Evolutionary conservation across 768 basidiomycete genomes (phyloP).

Genomic region (Tricholoma bakamatsutake): DNA sequence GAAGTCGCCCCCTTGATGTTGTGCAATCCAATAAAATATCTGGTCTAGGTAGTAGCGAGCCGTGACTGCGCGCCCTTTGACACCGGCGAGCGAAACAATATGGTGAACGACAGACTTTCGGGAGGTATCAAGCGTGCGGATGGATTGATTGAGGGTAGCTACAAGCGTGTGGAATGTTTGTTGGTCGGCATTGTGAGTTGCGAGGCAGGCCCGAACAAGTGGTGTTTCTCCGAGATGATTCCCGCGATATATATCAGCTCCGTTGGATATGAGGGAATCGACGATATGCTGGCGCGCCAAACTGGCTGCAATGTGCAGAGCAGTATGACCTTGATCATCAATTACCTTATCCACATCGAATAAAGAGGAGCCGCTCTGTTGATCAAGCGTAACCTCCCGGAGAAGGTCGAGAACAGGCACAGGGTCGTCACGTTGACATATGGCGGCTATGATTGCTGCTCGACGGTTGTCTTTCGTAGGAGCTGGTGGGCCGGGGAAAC

Average conservation of each 20-base stretch:
- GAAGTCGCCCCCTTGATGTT: slow-evolving; percentile 71
- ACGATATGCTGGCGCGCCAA: slow-evolving; percentile 67
- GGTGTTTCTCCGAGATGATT: slow-evolving; percentile 95
- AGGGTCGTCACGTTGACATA: slow-evolving; percentile 69
- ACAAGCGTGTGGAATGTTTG: slow-evolving; percentile 71
- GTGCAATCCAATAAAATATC: slow-evolving; percentile 81
- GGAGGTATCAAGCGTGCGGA: slow-evolving; percentile 85
- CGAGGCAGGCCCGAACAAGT: slow-evolving; percentile 85
- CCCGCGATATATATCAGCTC: slow-evolving; percentile 87
- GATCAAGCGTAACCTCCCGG: slow-evolving; percentile 51
- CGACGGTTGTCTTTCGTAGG: slow-evolving; percentile 52
- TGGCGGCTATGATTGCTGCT: slow-evolving; percentile 55
- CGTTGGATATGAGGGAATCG: slow-evolving; percentile 62
- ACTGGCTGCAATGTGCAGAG: slow-evolving; percentile 89
- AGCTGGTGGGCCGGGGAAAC: slow-evolving; percentile 46
- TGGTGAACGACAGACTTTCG: slow-evolving; percentile 89
- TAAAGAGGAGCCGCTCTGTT: slow-evolving; percentile 14
- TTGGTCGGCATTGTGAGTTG: slow-evolving; percentile 78
- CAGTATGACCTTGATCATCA: slow-evolving; percentile 92
- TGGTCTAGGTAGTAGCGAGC: slow-evolving; percentile 92
- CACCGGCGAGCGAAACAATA: slow-evolving; percentile 82
- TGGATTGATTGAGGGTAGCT: slow-evolving; percentile 57
- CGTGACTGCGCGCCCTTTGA: slow-evolving; percentile 77
- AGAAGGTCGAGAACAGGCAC: slow-evolving; percentile 54
- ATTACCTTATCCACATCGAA: slow-evolving; percentile 78